A percentile compares a stretch with the other conserved stretches of the same genome.
Conservation (phyloP, 1,284 basidiomycete genomes). For the Pulveroboletus sp. region DNA sequence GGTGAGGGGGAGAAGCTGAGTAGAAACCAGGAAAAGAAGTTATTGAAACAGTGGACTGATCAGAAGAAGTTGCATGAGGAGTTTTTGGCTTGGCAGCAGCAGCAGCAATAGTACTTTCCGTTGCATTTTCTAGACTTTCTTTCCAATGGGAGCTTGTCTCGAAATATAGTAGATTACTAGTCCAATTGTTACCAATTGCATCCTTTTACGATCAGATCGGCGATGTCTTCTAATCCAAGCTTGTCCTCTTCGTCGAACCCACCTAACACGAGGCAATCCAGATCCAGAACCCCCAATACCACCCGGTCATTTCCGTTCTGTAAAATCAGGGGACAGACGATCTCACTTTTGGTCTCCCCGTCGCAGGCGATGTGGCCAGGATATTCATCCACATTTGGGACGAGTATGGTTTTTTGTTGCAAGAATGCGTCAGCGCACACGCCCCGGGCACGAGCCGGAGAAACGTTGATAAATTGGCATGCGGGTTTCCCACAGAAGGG, state of each 20-base stretch:
- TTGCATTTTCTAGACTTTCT: background rate
- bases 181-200: slow-evolving; percentile 55
- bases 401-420: slow-evolving; percentile 56
- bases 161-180: slow-evolving; percentile 5
- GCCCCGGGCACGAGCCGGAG: slow-evolving; percentile 60
- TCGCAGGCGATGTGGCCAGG: slow-evolving; percentile 92
- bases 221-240: slow-evolving; percentile 71
- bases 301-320: slow-evolving; percentile 36
- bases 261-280: slow-evolving; percentile 74
- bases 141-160: background rate
- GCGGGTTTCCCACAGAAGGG: slow-evolving; percentile 90
- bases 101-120: slow-evolving; percentile 13
- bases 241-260: slow-evolving; percentile 79
- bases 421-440: slow-evolving; percentile 83
- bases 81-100: slow-evolving; percentile 64
- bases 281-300: slow-evolving; percentile 77
- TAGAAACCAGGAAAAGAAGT: slow-evolving; percentile 82
- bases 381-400: slow-evolving; percentile 74
- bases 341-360: slow-evolving; percentile 82
- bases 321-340: slow-evolving; percentile 75
- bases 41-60: slow-evolving; percentile 73
- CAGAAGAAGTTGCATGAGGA: slow-evolving; percentile 84
- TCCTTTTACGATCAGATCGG: slow-evolving; percentile 54
- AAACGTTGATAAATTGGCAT: slow-evolving; percentile 74
- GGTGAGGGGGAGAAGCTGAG: slow-evolving; percentile 82